Evolutionary conservation across 352 stramenopile species (phyloP).

Genomic region (Hyaloperonospora arabidopsidis): DNA sequence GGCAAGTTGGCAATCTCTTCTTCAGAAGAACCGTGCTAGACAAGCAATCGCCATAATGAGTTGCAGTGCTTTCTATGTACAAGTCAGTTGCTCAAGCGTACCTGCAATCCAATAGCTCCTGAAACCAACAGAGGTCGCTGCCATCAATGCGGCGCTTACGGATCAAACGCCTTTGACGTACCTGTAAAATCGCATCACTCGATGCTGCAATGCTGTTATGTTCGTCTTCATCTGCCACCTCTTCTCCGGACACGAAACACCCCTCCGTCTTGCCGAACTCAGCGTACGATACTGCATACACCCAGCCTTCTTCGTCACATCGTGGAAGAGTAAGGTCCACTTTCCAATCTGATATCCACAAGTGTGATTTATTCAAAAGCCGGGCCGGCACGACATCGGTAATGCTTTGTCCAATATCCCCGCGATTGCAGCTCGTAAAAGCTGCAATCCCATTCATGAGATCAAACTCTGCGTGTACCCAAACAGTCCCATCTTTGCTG

Average conservation of each 20-base stretch:
- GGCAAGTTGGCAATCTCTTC: constrained; percentile 66
- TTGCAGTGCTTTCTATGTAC: no score
- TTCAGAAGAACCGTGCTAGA: constrained; percentile 52
- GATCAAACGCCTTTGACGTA: constrained; percentile 46
- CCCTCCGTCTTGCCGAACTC: constrained; percentile 29
- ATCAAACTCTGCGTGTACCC: constrained; percentile 36
- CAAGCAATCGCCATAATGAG: not conserved
- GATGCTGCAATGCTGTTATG: constrained; percentile 4
- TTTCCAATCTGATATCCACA: constrained; percentile 68
- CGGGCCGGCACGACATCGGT: constrained; percentile 55
- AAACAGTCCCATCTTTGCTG: constrained; percentile 19
- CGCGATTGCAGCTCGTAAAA: constrained; percentile 61
- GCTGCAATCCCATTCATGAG: constrained; percentile 33
- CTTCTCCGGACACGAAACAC: constrained; percentile 3
- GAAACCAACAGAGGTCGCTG: constrained; percentile 74
- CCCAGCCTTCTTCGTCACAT: constrained; percentile 63
- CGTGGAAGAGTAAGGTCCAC: constrained; percentile 42
- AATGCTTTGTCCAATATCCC: constrained; percentile 43
- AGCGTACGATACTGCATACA: constrained; percentile 43
- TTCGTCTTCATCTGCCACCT: constrained; percentile 1
- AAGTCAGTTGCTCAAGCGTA: constrained; percentile 12
- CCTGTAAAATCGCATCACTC: constrained; percentile 2
- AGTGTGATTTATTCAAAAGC: constrained; percentile 58
- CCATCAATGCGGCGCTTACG: constrained; percentile 64
- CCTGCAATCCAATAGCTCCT: constrained; percentile 61